These are phyloP conservation scores for Pleurotus citrinopileatus DNA, from an alignment of 768 basidiomycete species.

Conservation along the genomic window DNA sequence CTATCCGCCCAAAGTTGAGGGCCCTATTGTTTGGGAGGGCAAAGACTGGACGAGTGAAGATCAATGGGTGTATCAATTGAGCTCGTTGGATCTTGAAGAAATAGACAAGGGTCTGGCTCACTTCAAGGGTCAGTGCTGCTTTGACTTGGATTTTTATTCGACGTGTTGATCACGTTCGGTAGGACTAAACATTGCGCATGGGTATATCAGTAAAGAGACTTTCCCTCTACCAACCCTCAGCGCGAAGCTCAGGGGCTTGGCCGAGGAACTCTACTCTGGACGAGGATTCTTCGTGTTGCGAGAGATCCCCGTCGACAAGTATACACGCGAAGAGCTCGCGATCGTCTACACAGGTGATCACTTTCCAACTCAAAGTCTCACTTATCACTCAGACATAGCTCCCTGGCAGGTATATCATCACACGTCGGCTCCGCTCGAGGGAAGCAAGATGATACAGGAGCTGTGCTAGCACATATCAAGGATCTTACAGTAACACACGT, in stretches of 20 bases:
- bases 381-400: conserved; percentile 15
- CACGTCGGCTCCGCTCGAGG: conserved; percentile 43
- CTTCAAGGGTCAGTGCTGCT: conserved; percentile 33
- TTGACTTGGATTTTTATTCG: not conserved
- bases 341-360: conserved; percentile 42
- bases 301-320: conserved; percentile 41
- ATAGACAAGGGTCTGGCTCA: conserved; percentile 35
- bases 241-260: conserved; percentile 30
- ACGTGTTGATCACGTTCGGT: not conserved
- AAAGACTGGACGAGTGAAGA: conserved; percentile 38
- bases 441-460: conserved; percentile 40
- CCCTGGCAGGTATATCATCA: conserved; percentile 39
- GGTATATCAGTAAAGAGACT: conserved; percentile 32
- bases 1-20: conserved; percentile 31
- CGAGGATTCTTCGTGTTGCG: conserved; percentile 48
- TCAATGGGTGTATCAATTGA: conserved; percentile 42
- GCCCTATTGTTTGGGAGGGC: conserved; percentile 45
- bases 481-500: conserved; percentile 42
- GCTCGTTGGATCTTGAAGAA: conserved; percentile 30
- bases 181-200: conserved; percentile 29
- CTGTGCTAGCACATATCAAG: conserved; percentile 45
- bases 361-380: conserved; percentile 15
- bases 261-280: conserved; percentile 39
- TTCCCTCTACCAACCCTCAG: conserved; percentile 43
- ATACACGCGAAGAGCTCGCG: conserved; percentile 35